Evolutionary conservation across 306 rosid genomes (phyloP), one percentile per base, ranked within the genome.

Genomic region (Hippophae gyantsensis): DNA sequence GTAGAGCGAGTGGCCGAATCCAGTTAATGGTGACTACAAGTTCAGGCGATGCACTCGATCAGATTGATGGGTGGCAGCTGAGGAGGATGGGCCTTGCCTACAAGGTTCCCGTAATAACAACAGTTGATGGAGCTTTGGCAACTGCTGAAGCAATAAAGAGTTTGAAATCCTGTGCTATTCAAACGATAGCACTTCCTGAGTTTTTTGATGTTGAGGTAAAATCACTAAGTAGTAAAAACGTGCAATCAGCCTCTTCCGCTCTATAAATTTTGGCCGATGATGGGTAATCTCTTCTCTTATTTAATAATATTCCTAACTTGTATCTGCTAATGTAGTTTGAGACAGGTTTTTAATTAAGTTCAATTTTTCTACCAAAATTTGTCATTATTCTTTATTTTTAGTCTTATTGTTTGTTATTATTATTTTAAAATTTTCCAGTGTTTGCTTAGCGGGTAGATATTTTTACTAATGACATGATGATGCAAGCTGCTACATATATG

Each of bases 161-260:
- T 75, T 57, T 93, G 74, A 82, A 84, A 77, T 61, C 87, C 69
- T 73, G 78, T 43, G 40, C 86, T 26, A 49, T 86, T 60, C 77
- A 79, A 71, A 93, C 88, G 99, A 82, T 86, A n/a, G 94, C 99
- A 54, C 89, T 93, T 68, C 99, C 88, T 76, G 97, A 93, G 74
- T 89, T 82, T 77, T 61, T 79, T 42, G 62, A 62, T 56, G 62
- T 63, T 7, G 84, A 80, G 60, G 6, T 23, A 26, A 63, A 71
- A 54, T 61, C 70, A 23, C 84, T 48, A 53, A 52, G 49, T 60
- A 45, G 54, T 40, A 69, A 64, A 54, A 58, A 67, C 47, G 72
- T 83, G 81, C 82, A 43, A 69, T 67, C 83, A 41, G 66, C 69
- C 38, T 59, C 77, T 52, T 52, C 73, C 65, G 11, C 66, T 72